Percentiles rank a stretch among this genome's conserved stretches.
Evolutionary conservation across 805 yeast genomes (phyloP).

Genomic region (Metschnikowia continentalis): DNA sequence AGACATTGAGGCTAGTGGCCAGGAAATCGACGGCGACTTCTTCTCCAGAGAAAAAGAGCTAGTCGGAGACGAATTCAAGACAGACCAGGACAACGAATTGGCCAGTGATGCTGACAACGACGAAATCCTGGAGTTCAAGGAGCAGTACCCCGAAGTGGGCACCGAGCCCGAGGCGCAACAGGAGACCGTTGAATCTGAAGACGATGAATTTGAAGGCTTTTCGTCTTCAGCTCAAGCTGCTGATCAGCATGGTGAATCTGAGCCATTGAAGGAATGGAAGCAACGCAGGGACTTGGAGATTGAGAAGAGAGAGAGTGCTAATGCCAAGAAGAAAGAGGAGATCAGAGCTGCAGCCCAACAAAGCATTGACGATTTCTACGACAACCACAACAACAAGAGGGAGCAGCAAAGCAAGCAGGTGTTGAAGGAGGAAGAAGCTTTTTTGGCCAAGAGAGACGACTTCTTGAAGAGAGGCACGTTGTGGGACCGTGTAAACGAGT

Average conservation of each 20-base stretch:
- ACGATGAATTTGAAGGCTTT: constrained; percentile 18
- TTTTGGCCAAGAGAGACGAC: constrained; percentile 68
- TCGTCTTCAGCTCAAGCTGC: constrained; percentile 14
- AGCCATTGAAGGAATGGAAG: constrained; percentile 64
- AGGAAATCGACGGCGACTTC: constrained; percentile 49
- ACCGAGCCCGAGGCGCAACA: constrained; percentile 12
- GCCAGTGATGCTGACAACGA: constrained; percentile 34
- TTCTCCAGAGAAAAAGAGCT: constrained; percentile 64
- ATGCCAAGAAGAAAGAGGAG: constrained; percentile 57
- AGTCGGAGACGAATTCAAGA: constrained; percentile 67
- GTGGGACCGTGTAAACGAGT: constrained; percentile 58
- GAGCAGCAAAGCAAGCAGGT: constrained; percentile 64
- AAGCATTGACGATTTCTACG: constrained; percentile 88
- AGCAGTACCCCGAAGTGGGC: constrained; percentile 59
- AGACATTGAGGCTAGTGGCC: constrained; percentile 28
- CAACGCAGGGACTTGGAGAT: constrained; percentile 77
- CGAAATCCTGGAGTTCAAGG: constrained; percentile 56
- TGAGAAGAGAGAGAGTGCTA: constrained; percentile 70
- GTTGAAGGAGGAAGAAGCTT: constrained; percentile 63
- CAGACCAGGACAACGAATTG: constrained; percentile 54
- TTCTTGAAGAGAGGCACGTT: constrained; percentile 43
- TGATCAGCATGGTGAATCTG: constrained; percentile 43
- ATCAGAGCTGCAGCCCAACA: constrained; percentile 72
- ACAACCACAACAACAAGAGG: constrained; percentile 80
- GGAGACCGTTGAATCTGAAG: constrained; percentile 39